Evolutionary conservation across 208 protist genomes (phyloP).

Genomic region (Angomonas ambiguus): DNA sequence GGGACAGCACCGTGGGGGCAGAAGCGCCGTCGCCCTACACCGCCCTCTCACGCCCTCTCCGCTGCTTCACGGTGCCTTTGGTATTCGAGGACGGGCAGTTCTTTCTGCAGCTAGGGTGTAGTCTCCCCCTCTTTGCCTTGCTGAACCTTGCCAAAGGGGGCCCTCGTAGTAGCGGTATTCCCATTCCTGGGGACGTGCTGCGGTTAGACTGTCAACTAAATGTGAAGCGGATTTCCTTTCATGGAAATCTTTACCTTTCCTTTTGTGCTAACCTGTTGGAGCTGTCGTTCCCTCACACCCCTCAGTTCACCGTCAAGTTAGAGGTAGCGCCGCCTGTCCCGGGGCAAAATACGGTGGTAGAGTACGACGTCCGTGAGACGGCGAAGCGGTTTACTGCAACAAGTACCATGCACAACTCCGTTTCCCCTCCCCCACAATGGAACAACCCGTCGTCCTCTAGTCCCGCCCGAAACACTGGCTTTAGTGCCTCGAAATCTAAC

Average conservation of each 20-base stretch:
- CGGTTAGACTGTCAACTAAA: constrained; percentile 47
- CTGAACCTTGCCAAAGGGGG: constrained; percentile 18
- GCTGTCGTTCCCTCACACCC: constrained; percentile 55
- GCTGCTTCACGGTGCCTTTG: constrained; percentile 61
- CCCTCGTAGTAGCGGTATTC: constrained; percentile 36
- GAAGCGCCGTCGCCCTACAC: neutral
- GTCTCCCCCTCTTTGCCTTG: constrained; percentile 37
- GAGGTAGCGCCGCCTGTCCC: constrained; percentile 13
- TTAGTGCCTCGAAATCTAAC: no score
- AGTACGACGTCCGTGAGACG: neutral
- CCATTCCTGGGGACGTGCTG: constrained; percentile 48
- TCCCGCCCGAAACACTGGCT: no score
- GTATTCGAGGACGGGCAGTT: constrained; percentile 74
- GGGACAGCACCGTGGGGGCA: no score
- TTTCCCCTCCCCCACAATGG: neutral
- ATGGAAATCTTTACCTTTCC: constrained; percentile 49
- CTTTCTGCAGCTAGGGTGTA: constrained; percentile 42
- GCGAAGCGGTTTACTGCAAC: neutral
- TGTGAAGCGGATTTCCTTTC: constrained; percentile 50
- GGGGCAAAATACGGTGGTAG: neutral
- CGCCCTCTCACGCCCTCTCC: constrained; percentile 20
- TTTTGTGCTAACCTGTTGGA: constrained; percentile 48
- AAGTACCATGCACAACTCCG: neutral
- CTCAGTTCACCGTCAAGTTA: constrained; percentile 61
- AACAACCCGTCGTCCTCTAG: no score